Percentiles rank a stretch among this genome's conserved stretches.
phyloP scores from a whole-genome alignment of 345 rosid genomes.

The Melaleuca alternifolia region DNA sequence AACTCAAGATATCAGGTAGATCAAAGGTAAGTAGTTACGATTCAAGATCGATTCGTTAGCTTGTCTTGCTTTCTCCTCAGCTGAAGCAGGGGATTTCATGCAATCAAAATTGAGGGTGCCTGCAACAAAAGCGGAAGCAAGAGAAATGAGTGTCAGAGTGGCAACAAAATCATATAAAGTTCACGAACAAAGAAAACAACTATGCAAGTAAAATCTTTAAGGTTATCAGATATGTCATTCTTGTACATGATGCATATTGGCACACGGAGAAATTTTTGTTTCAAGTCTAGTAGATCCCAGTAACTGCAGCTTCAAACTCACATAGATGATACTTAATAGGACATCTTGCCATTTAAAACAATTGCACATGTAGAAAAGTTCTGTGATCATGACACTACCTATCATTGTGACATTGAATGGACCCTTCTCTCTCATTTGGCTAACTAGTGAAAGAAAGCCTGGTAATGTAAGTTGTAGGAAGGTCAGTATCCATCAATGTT shows the following conservation, averaged over 20 bases:
- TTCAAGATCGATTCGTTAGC: constrained; percentile 29
- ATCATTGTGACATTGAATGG: background rate
- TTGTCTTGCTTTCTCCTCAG: constrained; percentile 21
- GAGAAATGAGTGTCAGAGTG: background rate
- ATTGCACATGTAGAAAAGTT: background rate
- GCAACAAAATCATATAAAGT: background rate
- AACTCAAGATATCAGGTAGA: background rate
- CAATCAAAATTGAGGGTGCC: constrained; percentile 54
- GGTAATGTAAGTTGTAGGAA: background rate
- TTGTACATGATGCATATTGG: background rate
- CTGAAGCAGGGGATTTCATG: constrained; percentile 32
- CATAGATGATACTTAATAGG: background rate
- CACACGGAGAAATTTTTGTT: background rate
- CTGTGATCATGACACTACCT: background rate
- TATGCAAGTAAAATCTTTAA: background rate
- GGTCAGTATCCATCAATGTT: background rate
- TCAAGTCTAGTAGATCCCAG: background rate
- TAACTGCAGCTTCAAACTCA: background rate
- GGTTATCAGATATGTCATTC: background rate
- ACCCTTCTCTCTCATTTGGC: background rate
- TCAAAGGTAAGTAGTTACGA: constrained; percentile 23
- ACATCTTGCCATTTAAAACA: background rate
- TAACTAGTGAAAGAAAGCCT: background rate
- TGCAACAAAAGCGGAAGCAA: background rate
- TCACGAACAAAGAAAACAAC: background rate